Base-by-base conservation (phyloP, 1,284 basidiomycete genomes). In the Boletus putidus region DNA sequence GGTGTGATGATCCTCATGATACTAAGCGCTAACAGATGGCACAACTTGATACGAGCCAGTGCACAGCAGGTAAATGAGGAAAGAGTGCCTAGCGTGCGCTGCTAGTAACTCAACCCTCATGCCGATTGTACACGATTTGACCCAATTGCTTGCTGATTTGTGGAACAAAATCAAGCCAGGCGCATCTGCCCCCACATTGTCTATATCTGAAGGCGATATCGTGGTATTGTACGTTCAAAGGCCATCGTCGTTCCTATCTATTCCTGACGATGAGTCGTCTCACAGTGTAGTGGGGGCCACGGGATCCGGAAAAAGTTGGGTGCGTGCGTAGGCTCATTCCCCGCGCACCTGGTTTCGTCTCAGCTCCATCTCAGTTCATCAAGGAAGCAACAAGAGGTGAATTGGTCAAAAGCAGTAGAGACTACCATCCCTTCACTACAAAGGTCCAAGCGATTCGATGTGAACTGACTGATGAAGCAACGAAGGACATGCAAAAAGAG, bases 271-370 rank as follows among this genome's bases (percentile, higher is more conserved):
- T 20, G 29, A 36, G 6, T 21, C 43, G 16, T 45, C 9, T 7
- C 36, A 63, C 39, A 69, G 65, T 15, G 55, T 66, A 31, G 55
- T 68, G 9, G 68, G 65, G 2, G 59, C 68, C 9, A 69, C 68
- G 21, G 68, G 68, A 20, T 68, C 68, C 0, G 68, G 65, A 0
- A 69, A 69, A 43, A 66, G 65, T 21, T 66, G 68, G 65, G 68
- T 66, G 35, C n/a, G 65, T 69, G 18, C 14, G 1, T 23, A 20
- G 8, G 20, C 20, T 15, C 10, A 31, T 29, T 10, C n/a, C 18
- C 31, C 8, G 23, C 23, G 1, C 15, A 4, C 12, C 5, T 6
- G 9, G 5, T 44, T 15, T 44, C 12, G 25, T 49, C 54, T 63
- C 10, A 66, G 18, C 10, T 42, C 27, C 3, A 11, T 29, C 35